Percentiles rank a stretch among this genome's conserved stretches.
Conservation (phyloP, 2,329 filamentous ascomycete genomes). For the Botryotinia narcissicola region DNA sequence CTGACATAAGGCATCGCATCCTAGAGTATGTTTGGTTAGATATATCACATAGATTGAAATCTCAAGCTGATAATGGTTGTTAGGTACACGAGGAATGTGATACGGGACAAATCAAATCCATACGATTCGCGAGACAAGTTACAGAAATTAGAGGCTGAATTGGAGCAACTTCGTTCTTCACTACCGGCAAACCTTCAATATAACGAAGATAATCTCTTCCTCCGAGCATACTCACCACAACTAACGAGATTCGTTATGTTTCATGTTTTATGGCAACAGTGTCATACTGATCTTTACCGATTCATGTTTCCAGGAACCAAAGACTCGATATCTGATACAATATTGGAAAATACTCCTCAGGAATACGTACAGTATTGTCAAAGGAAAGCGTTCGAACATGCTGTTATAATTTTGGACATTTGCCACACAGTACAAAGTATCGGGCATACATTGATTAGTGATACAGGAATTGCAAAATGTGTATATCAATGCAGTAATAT, state of each 20-base stretch:
- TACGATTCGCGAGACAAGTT: constrained; percentile 9
- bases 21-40: constrained; percentile 12
- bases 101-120: constrained; percentile 18
- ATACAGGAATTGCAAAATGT: constrained; percentile 14
- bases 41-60: too few relatives aligned
- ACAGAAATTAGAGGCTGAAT: constrained; percentile 16
- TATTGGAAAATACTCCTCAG: not conserved
- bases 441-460: constrained; percentile 17
- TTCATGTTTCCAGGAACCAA: constrained; percentile 19
- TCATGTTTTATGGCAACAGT: constrained; percentile 19
- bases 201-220: constrained; percentile 20
- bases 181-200: constrained; percentile 19
- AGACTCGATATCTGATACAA: constrained; percentile 13
- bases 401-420: constrained; percentile 10
- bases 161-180: constrained; percentile 7
- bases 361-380: constrained; percentile 16
- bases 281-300: constrained; percentile 15
- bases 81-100: constrained; percentile 15
- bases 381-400: constrained; percentile 17
- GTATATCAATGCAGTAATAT: constrained; percentile 18
- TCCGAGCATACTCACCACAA: constrained; percentile 19
- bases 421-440: constrained; percentile 18
- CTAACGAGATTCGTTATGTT: constrained; percentile 19
- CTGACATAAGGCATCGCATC: constrained; percentile 19
- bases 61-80: not conserved